A percentile compares a stretch with the other conserved stretches of the same genome.
phyloP scores from a whole-genome alignment of 331 rosid genomes.

The Ulmus americana region DNA sequence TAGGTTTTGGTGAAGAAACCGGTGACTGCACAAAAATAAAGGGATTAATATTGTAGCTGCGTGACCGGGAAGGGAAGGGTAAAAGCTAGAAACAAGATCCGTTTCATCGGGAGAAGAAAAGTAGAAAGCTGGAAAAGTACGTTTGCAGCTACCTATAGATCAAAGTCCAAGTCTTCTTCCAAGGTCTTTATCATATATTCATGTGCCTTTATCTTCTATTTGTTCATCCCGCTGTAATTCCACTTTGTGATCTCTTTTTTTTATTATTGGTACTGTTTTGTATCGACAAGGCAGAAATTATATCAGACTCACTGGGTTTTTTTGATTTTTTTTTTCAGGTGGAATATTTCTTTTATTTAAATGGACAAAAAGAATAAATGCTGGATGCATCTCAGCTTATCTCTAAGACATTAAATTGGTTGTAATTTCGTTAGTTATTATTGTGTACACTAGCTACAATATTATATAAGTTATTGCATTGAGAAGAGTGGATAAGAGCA shows the following conservation, averaged over 20 bases:
- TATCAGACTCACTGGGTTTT: neutral
- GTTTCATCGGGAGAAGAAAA: slow-evolving; percentile 38
- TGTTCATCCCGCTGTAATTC: neutral
- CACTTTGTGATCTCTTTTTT: too few relatives aligned
- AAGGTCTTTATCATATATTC: neutral
- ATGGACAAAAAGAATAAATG: neutral
- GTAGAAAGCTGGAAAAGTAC: slow-evolving; percentile 4
- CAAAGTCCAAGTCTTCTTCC: neutral
- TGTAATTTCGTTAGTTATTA: too few relatives aligned
- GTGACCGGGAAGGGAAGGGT: slow-evolving; percentile 22
- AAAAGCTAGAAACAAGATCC: slow-evolving; percentile 42
- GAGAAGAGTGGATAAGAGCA: too few relatives aligned
- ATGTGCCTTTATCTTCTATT: neutral
- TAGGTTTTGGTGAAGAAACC: neutral
- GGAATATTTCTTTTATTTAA: neutral
- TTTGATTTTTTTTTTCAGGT: neutral
- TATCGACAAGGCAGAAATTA: neutral
- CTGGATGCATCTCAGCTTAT: neutral
- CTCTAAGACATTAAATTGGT: too few relatives aligned
- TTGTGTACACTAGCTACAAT: too few relatives aligned
- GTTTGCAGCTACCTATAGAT: slow-evolving; percentile 13
- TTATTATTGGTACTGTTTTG: neutral
- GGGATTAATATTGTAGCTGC: neutral
- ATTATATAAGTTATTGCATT: too few relatives aligned
- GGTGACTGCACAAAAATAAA: slow-evolving; percentile 6